These are phyloP conservation scores for Hordeum marinum DNA, from an alignment of 176 grass and related monocot species.

Conservation along the genomic window DNA sequence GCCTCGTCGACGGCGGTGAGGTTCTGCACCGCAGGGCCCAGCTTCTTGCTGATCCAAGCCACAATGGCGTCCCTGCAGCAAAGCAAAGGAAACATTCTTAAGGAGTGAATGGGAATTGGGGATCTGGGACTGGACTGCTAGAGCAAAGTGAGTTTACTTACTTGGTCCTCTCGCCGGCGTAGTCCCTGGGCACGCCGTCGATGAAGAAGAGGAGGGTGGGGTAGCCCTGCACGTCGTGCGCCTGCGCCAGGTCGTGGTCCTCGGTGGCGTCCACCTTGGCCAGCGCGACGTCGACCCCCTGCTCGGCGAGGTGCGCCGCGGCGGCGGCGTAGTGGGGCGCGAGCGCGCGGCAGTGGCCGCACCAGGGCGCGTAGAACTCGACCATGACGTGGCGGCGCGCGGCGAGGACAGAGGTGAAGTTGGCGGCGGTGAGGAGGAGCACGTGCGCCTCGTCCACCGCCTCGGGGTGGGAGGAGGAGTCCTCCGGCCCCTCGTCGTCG, in stretches of 20 bases:
- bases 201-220: slow-evolving; percentile 79
- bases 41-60: slow-evolving; percentile 90
- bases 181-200: slow-evolving; percentile 75
- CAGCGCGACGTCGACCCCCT: slow-evolving; percentile 43
- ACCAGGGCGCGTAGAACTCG: slow-evolving; percentile 98
- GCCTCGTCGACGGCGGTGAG: slow-evolving; percentile 63
- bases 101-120: no score
- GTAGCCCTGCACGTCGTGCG: slow-evolving; percentile 81
- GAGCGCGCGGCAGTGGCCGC: slow-evolving; percentile 78
- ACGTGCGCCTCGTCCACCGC: slow-evolving; percentile 64
- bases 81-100: no score
- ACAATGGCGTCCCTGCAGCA: slow-evolving; percentile 63
- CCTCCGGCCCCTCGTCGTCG: no score
- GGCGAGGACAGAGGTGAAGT: slow-evolving; percentile 67
- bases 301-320: slow-evolving; percentile 40
- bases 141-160: neutral
- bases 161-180: slow-evolving; percentile 60
- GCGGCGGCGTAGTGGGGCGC: slow-evolving; percentile 78
- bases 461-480: no score
- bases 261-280: slow-evolving; percentile 94
- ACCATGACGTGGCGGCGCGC: slow-evolving; percentile 63
- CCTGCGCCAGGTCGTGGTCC: slow-evolving; percentile 69
- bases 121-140: neutral
- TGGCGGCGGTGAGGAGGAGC: slow-evolving; percentile 51
- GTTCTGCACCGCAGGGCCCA: slow-evolving; percentile 72